phyloP scores from a whole-genome alignment of 2,329 filamentous ascomycete species.

The Fusarium tjaetaba region DNA sequence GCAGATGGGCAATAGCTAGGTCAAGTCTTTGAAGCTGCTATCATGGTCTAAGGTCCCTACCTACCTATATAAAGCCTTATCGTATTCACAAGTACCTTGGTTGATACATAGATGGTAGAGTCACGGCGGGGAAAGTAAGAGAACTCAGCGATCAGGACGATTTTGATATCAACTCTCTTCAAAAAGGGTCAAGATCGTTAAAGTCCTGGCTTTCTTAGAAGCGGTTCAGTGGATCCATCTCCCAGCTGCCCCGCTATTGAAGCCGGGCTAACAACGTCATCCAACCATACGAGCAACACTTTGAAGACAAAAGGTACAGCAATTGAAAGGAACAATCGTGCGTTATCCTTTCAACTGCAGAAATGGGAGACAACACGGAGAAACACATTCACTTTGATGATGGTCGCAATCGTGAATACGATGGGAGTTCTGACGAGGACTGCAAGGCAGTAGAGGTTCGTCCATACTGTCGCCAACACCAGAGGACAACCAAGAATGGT shows the following conservation, averaged over 20 bases:
- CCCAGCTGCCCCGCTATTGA: slow-evolving; percentile 29
- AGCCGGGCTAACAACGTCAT: slow-evolving; percentile 27
- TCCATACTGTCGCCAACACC: slow-evolving; percentile 4
- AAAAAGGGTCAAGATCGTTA: neutral
- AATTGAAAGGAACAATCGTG: neutral
- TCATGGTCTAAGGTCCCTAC: neutral
- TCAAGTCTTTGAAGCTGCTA: neutral
- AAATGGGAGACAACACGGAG: slow-evolving; percentile 30
- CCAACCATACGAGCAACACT: slow-evolving; percentile 15
- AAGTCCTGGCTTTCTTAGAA: neutral
- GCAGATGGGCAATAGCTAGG: neutral
- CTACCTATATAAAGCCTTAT: neutral
- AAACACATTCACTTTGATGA: slow-evolving; percentile 48
- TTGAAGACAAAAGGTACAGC: slow-evolving; percentile 1
- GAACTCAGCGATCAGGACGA: neutral
- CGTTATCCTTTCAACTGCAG: neutral
- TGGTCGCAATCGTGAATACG: slow-evolving; percentile 49
- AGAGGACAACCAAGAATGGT: neutral
- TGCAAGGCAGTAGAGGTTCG: slow-evolving; percentile 60
- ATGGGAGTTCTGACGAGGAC: slow-evolving; percentile 62
- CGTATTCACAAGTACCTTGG: neutral
- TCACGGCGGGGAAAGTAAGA: too few relatives aligned
- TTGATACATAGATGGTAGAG: neutral
- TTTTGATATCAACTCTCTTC: neutral
- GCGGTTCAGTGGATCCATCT: slow-evolving; percentile 14